These are phyloP conservation scores for Aspergillus caelatus DNA, from an alignment of 2,329 filamentous ascomycete genomes.

Conservation along the genomic window DNA sequence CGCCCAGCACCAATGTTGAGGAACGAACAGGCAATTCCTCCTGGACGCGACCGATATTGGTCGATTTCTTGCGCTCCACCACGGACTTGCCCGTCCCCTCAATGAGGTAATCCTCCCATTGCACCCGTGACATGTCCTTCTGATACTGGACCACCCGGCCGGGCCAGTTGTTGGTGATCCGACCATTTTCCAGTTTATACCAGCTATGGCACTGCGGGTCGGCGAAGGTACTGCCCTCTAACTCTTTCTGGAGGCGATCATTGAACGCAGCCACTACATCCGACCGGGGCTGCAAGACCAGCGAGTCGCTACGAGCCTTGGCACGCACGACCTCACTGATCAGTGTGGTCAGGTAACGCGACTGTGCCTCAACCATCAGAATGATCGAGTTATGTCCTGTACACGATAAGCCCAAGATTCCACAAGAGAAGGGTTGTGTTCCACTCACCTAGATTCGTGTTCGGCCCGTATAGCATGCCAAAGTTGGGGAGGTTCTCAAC, in stretches of 20 bases:
- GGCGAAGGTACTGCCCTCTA: conserved; percentile 53
- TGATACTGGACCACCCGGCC: conserved; percentile 61
- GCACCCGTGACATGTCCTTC: conserved; percentile 35
- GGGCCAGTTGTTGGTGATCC: conserved; percentile 61
- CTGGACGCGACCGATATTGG: conserved; percentile 33
- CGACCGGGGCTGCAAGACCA: conserved; percentile 51
- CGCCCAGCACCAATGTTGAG: conserved; percentile 63
- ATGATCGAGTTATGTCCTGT: conserved; percentile 60
- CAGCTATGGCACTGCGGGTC: conserved; percentile 58
- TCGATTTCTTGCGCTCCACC: conserved; percentile 28
- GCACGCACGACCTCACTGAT: conserved; percentile 54
- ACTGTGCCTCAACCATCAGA: conserved; percentile 64
- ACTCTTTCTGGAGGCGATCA: conserved; percentile 46
- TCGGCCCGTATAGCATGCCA: conserved; percentile 61
- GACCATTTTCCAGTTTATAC: conserved; percentile 59
- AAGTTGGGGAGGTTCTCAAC: conserved; percentile 59
- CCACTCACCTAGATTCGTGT: conserved; percentile 51
- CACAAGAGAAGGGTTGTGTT: background rate
- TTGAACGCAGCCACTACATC: conserved; percentile 50
- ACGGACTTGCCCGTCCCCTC: conserved; percentile 28
- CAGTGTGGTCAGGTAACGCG: conserved; percentile 56
- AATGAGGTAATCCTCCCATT: conserved; percentile 35
- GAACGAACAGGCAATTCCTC: conserved; percentile 41
- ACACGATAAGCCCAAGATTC: background rate
- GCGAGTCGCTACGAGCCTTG: conserved; percentile 38